Evolutionary conservation across 2,329 filamentous ascomycete species (phyloP).

Genomic region (Sphaerulina musiva): DNA sequence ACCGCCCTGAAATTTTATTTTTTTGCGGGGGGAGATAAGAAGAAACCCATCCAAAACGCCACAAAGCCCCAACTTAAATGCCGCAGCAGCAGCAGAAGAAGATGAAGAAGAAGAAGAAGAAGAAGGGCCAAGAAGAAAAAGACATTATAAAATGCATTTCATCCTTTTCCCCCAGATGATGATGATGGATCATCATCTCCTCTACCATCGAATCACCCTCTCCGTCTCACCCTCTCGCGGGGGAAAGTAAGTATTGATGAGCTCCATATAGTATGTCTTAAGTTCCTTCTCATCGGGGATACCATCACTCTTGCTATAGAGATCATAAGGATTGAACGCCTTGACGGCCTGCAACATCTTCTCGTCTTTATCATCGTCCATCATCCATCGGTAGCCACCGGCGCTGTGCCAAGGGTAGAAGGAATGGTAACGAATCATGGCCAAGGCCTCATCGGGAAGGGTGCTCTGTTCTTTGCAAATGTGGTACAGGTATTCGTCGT

Average conservation of each 20-base stretch:
- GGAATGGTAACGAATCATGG: slow-evolving; percentile 89
- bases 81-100: too few relatives aligned
- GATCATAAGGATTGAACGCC: slow-evolving; percentile 85
- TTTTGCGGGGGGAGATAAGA: background rate
- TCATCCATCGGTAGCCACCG: slow-evolving; percentile 73
- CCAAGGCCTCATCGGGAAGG: slow-evolving; percentile 72
- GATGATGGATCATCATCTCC: background rate
- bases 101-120: too few relatives aligned
- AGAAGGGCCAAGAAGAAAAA: too few relatives aligned
- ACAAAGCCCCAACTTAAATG: too few relatives aligned
- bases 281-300: slow-evolving; percentile 68
- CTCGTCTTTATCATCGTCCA: slow-evolving; percentile 73
- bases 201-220: slow-evolving; percentile 62
- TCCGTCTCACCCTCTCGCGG: slow-evolving; percentile 30
- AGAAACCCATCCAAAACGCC: too few relatives aligned
- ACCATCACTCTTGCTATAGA: slow-evolving; percentile 86
- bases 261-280: slow-evolving; percentile 69
- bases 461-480: slow-evolving; percentile 76
- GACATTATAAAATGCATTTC: too few relatives aligned
- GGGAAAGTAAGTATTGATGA: slow-evolving; percentile 61
- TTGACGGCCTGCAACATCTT: slow-evolving; percentile 73
- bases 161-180: too few relatives aligned
- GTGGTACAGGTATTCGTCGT: slow-evolving; percentile 82
- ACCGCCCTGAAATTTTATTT: background rate
- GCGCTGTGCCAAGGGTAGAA: slow-evolving; percentile 89